These are phyloP conservation scores for Sambucus nigra DNA, from an alignment of 129 eudicot species.

Conservation along the genomic window DNA sequence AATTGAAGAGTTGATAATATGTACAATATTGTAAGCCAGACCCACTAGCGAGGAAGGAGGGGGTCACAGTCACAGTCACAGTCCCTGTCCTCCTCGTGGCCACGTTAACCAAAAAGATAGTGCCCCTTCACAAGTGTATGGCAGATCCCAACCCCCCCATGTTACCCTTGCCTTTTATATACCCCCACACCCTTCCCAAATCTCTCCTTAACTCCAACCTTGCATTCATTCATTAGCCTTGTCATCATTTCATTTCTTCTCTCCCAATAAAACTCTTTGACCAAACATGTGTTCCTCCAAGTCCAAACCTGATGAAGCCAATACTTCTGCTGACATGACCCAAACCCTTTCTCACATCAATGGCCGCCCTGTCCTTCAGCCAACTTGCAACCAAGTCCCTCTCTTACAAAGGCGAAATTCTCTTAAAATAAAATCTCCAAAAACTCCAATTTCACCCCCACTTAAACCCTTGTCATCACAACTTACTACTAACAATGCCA, in stretches of 20 bases:
- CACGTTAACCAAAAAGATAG: slow-evolving; percentile 31
- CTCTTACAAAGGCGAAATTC: slow-evolving; percentile 46
- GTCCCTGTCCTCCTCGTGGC: slow-evolving; percentile 20
- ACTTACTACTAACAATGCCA: background rate
- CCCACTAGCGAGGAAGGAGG: slow-evolving; percentile 14
- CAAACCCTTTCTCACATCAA: slow-evolving; percentile 37
- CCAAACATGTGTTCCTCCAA: slow-evolving; percentile 58
- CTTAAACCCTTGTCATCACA: slow-evolving; percentile 5
- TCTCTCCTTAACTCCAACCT: slow-evolving; percentile 12
- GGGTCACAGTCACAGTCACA: slow-evolving; percentile 11
- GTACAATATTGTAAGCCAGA: background rate
- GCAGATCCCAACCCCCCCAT: slow-evolving; percentile 52
- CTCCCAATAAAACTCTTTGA: slow-evolving; percentile 7
- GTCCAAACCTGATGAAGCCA: slow-evolving; percentile 28
- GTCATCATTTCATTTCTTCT: background rate
- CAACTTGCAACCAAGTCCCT: slow-evolving; percentile 47
- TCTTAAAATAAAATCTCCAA: slow-evolving; percentile 32
- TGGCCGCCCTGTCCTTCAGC: slow-evolving; percentile 61
- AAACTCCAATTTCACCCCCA: slow-evolving; percentile 1
- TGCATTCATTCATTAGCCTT: background rate
- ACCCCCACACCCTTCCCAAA: slow-evolving; percentile 17
- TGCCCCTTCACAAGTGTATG: slow-evolving; percentile 47
- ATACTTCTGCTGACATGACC: slow-evolving; percentile 10
- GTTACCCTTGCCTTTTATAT: slow-evolving; percentile 24
- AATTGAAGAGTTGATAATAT: background rate